Evolutionary conservation across 75 land plant species (phyloP).

Genomic region (Pinus taeda): DNA sequence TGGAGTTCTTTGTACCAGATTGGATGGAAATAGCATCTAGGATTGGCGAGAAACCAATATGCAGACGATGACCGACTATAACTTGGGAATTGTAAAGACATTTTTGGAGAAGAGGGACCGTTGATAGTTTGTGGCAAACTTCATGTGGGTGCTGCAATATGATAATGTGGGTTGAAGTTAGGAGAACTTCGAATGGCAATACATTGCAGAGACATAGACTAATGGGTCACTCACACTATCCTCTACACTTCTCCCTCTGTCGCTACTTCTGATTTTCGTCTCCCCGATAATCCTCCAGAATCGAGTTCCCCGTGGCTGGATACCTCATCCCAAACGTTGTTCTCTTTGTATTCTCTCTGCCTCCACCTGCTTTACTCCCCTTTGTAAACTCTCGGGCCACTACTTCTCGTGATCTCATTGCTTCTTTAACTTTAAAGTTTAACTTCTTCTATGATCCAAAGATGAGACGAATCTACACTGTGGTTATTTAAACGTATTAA

Average conservation of each 20-base stretch:
- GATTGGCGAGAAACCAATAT: constrained; percentile 31
- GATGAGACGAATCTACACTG: too few species aligned
- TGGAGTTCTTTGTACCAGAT: background rate
- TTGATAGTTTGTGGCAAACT: constrained; percentile 64
- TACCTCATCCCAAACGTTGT: too few species aligned
- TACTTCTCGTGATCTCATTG: too few species aligned
- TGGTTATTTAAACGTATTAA: too few species aligned
- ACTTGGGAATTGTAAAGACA: constrained; percentile 52
- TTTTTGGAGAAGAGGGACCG: constrained; percentile 58
- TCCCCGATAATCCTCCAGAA: background rate
- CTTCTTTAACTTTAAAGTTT: too few species aligned
- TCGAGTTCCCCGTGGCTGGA: too few species aligned
- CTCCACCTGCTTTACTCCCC: too few species aligned
- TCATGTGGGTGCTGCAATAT: constrained; percentile 87
- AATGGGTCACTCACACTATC: constrained; percentile 57
- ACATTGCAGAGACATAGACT: constrained; percentile 71
- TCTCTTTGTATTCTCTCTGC: too few species aligned
- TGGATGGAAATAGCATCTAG: constrained; percentile 35
- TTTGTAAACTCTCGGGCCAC: too few species aligned
- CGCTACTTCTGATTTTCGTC: background rate
- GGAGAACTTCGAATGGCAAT: constrained; percentile 46
- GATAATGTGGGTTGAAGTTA: constrained; percentile 39
- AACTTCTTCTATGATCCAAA: too few species aligned
- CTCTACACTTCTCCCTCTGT: constrained; percentile 20
- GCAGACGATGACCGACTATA: constrained; percentile 57